phyloP scores from a whole-genome alignment of 2,329 filamentous ascomycete genomes.

The Septoria linicola region DNA sequence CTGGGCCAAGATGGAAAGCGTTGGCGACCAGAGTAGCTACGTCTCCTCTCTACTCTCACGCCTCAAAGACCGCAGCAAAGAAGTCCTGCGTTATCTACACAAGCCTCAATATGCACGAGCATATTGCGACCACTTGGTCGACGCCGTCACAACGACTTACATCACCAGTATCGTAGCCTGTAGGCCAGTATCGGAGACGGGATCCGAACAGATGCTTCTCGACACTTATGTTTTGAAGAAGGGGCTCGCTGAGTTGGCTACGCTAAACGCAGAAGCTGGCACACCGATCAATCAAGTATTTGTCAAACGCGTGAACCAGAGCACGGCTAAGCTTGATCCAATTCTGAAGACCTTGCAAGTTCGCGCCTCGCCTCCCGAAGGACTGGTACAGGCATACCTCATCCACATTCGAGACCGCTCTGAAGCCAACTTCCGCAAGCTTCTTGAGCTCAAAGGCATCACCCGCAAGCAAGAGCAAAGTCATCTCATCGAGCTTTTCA shows the following conservation, averaged over 20 bases:
- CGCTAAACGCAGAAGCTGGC: slow-evolving; percentile 55
- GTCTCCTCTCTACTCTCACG: slow-evolving; percentile 76
- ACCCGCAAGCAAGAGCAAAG: slow-evolving; percentile 74
- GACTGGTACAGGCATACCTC: slow-evolving; percentile 92
- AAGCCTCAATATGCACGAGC: slow-evolving; percentile 94
- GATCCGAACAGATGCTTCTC: slow-evolving; percentile 95
- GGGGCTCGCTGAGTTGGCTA: slow-evolving; percentile 69
- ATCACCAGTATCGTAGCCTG: slow-evolving; percentile 83
- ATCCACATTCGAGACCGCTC: slow-evolving; percentile 94
- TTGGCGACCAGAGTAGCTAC: slow-evolving; percentile 91
- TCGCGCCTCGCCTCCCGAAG: slow-evolving; percentile 84
- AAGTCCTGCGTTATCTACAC: slow-evolving; percentile 73
- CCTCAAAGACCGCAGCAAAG: slow-evolving; percentile 68
- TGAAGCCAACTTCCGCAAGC: slow-evolving; percentile 92
- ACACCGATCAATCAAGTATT: slow-evolving; percentile 62
- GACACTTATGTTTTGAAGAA: slow-evolving; percentile 91
- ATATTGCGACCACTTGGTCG: slow-evolving; percentile 94
- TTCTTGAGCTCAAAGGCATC: slow-evolving; percentile 93
- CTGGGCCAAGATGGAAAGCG: slow-evolving; percentile 90
- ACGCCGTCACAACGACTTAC: slow-evolving; percentile 76
- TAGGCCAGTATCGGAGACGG: slow-evolving; percentile 86
- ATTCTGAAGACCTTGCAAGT: slow-evolving; percentile 97
- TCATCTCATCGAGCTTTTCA: slow-evolving; percentile 84
- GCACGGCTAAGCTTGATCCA: slow-evolving; percentile 83
- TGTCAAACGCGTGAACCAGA: slow-evolving; percentile 79